These are phyloP conservation scores for Talaromyces sp. DNA, from an alignment of 2,329 filamentous ascomycete species.

Conservation along the genomic window DNA sequence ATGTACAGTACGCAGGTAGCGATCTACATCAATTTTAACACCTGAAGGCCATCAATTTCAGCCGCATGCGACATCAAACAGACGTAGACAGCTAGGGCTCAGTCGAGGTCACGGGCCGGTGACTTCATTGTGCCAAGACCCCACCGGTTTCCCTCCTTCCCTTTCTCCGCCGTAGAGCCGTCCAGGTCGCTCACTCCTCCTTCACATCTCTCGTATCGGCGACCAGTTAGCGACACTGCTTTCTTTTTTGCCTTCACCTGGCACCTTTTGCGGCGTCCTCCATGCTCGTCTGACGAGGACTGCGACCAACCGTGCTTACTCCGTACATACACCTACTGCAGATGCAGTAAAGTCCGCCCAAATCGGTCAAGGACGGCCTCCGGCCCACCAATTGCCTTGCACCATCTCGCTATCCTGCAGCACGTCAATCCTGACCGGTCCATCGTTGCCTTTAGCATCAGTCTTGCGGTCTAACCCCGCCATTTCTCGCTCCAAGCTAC, in stretches of 20 bases:
- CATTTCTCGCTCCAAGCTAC: neutral
- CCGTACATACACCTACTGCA: neutral
- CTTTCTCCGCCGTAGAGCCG: neutral
- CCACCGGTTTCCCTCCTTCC: neutral
- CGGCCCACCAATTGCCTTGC: slow-evolving; percentile 12
- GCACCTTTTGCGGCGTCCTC: neutral
- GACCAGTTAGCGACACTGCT: neutral
- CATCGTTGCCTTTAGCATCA: neutral
- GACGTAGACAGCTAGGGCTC: neutral
- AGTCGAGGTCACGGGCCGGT: neutral
- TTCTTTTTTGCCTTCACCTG: neutral
- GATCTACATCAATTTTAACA: neutral
- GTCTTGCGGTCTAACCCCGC: neutral
- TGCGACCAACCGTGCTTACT: neutral
- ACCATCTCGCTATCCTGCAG: slow-evolving; percentile 7
- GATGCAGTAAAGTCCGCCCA: neutral
- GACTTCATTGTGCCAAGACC: neutral
- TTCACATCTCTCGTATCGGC: neutral
- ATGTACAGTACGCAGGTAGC: neutral
- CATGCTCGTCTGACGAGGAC: neutral
- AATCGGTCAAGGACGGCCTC: neutral
- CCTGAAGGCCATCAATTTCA: neutral
- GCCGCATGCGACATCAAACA: neutral
- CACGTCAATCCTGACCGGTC: slow-evolving; percentile 1
- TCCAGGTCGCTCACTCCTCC: neutral